Evolutionary conservation across 2,329 filamentous ascomycete genomes (phyloP).

Genomic region (Fusarium denticulatum): DNA sequence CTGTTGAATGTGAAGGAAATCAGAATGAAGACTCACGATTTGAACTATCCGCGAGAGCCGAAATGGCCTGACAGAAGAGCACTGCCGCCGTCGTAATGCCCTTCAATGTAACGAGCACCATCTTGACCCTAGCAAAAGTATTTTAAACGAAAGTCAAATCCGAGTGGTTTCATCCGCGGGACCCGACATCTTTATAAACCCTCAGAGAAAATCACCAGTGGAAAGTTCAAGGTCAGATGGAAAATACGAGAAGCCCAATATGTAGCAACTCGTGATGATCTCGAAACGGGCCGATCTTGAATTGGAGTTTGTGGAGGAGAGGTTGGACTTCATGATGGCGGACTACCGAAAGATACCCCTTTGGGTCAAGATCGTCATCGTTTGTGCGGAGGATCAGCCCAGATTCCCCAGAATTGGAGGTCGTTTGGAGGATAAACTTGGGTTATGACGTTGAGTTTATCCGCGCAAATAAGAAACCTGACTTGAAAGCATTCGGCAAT

Average conservation of each 20-base stretch:
- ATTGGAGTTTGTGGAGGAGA: slow-evolving; percentile 12
- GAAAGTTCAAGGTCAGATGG: background rate
- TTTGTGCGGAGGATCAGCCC: slow-evolving; percentile 17
- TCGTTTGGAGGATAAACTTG: background rate
- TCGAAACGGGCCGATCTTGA: slow-evolving; percentile 8
- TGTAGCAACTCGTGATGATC: background rate
- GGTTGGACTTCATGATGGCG: background rate
- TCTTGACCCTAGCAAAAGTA: background rate
- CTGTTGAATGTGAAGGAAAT: background rate
- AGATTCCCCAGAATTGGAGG: background rate
- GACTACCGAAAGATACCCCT: slow-evolving; percentile 9
- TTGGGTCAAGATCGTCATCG: slow-evolving; percentile 1
- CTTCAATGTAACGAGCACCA: background rate
- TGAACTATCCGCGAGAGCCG: background rate
- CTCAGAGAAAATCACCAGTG: too few relatives aligned
- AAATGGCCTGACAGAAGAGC: background rate
- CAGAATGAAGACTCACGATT: background rate
- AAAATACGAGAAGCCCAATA: background rate
- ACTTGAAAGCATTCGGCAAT: background rate
- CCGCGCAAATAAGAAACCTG: background rate
- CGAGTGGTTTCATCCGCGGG: background rate
- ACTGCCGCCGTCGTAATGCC: background rate
- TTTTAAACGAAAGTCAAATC: background rate
- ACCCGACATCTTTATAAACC: background rate
- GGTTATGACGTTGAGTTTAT: slow-evolving; percentile 1